Evolutionary conservation across 78 protist genomes (phyloP), one percentile per base, ranked within the genome.

Genomic region (Andalucia godoyi): DNA sequence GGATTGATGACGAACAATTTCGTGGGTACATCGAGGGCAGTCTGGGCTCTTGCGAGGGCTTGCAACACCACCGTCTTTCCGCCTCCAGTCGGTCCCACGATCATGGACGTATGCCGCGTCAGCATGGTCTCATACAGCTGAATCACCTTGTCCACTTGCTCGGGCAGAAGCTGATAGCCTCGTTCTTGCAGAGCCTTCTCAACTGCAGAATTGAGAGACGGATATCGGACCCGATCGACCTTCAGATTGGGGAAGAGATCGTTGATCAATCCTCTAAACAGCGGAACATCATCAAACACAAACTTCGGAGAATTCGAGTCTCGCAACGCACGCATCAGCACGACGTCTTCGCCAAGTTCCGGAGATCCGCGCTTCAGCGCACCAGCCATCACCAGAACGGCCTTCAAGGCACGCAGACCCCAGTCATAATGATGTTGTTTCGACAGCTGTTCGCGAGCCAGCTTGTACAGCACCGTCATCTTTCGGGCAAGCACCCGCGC

Each of bases 251-350:
- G 93, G 70, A 79, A 86, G 18, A 90, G 73, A 51, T 90, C 95
- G 7, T 18, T 38, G 43, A 91, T 68, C 29, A 91, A 73, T 13
- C 91, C 93, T 37, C 6, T 10, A 78, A 86, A 91, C 45, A 91
- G 82, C 1, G 96, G 96, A 29, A 84, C 92, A 51, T 91, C 96
- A 49, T 85, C 91, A 43, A 62, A 81, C n/a, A 91, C 65, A 74
- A 91, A 87, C 80, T 91, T 91, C 58, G 96, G 96, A 52, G 72
- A 34, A 66, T 87, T 91, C 91, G 80, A 80, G 76, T 91, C 96
- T 10, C 91, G 76, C 13, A 91, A 74, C 2, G 96, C 96, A 37
- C 92, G 75, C 93, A 87, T 87, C 29, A 91, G 79, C 27, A 85
- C 87, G 33, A 61, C 58, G 27, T 82, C 79, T 38, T 86, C 96